Base-by-base conservation (phyloP, 805 yeast genomes). In the Metschnikowia bowlesiae region DNA sequence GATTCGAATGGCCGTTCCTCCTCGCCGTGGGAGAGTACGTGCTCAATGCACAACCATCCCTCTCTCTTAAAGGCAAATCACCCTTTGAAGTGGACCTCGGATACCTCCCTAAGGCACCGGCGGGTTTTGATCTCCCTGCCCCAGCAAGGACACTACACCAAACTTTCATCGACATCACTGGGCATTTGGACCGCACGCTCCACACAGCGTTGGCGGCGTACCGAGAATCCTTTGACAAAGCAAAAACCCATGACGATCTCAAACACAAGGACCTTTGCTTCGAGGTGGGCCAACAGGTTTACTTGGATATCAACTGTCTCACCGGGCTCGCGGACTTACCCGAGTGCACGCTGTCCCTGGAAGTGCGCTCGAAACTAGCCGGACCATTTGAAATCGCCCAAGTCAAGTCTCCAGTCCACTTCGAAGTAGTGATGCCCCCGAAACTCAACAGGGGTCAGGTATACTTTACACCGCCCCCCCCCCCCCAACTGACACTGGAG, bases 11-110 rank as follows among this genome's bases (percentile, higher is more conserved):
- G 29, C 34, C 22, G 26, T 10, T 8, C n/a, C 26, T 14, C 33
- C 26, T 41, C n/a, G 44, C 44, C 26, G 34, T 13, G 18, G 36
- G 44, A n/a, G 44, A 41, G 18, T 30, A n/a, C 18, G 36, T 41
- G 26, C 44, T 41, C 10, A 41, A 40, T 22, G 35, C 36, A 9
- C 44, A 40, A 16, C 35, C 44, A 1, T 40, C 44, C 18, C 30
- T 34, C 8, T 36, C 36, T 6, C 41, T 44, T 7, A 11, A 18
- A n/a, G 36, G 32, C 18, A 44, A 36, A 26, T 13, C 42, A 5
- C 42, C 47, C 16, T 34, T 44, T 31, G 47, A 37, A 33, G 11
- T 36, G 6, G 42, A 44, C 29, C 41, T 37, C 18, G 40, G 41
- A 9, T 35, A 44, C 33, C n/a, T 29, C 22, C 42, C 47, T 5